Percentiles rank a stretch among this genome's conserved stretches.
These are phyloP conservation scores for Cornus florida DNA, from an alignment of 148 eudicot genomes.

Conservation along the genomic window DNA sequence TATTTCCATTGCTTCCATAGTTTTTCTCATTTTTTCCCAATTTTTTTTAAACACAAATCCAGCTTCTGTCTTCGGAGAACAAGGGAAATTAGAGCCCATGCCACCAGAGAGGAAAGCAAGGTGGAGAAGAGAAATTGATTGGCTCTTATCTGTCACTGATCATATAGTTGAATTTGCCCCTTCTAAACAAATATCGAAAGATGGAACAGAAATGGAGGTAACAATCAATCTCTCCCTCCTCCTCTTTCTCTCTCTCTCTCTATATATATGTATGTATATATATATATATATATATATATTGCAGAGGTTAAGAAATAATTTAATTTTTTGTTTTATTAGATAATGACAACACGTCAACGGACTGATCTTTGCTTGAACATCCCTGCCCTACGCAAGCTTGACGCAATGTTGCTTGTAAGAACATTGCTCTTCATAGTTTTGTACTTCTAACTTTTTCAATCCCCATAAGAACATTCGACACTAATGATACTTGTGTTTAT, in stretches of 20 bases:
- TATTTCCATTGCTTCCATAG: background rate
- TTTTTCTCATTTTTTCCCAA: background rate
- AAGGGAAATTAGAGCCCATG: constrained; percentile 65
- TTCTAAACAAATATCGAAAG: constrained; percentile 51
- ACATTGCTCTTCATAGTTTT: background rate
- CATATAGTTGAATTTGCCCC: constrained; percentile 78
- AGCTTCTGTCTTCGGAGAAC: constrained; percentile 85
- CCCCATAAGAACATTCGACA: background rate
- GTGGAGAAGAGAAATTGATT: constrained; percentile 79
- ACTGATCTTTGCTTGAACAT: constrained; percentile 72
- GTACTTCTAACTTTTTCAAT: background rate
- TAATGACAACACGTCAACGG: constrained; percentile 72
- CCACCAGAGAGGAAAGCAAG: constrained; percentile 51
- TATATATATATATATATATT: no score
- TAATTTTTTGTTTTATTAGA: constrained; percentile 24
- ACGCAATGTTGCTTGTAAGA: constrained; percentile 74
- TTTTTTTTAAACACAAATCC: constrained; percentile 18
- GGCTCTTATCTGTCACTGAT: constrained; percentile 82
- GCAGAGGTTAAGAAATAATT: background rate
- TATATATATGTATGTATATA: background rate
- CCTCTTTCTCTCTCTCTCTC: background rate
- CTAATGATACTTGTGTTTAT: background rate
- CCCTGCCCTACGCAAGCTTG: constrained; percentile 75
- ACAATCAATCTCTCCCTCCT: background rate
- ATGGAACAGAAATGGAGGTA: constrained; percentile 83